Base-by-base conservation (phyloP, 306 rosid genomes). In the Castanea mollissima region DNA sequence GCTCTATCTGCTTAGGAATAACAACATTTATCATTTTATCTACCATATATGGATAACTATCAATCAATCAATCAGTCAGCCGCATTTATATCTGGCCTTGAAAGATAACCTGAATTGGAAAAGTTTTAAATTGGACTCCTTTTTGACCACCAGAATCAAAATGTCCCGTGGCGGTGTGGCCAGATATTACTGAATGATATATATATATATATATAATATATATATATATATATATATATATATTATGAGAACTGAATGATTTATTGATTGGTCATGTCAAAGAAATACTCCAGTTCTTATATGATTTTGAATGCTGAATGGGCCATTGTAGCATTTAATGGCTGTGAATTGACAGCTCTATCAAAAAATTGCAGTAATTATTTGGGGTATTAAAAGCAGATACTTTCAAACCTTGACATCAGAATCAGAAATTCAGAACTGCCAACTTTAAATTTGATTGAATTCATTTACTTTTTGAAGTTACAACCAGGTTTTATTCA, bases 381-480 rank as follows among this genome's bases (percentile, higher is more conserved):
- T 14, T 64, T 18, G 71, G 35, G 27, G 19, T 11, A 41, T 31
- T 8, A 11, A 4, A 41, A 21, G 4, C 19, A 4, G 34, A 14
- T 15, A 12, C 49, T 16, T 8, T 19, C 52, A 69, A 3, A 10
- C 7, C 5, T 8, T 20, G 19, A 21, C 35, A 5, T 15, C 0
- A 6, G 19, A 20, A 12, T 10, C 19, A n/a, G 2, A 29, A 16
- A 44, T 15, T 71, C 25, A 82, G 34, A 63, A 70, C 20, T 0
- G 74, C 14, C 68, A 83, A 74, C 56, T 81, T 74, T 79, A 31
- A 76, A 77, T 72, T 70, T 75, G 64, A 74, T 70, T 75, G 64
- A 74, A 73, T 85, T 15, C 31, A 83, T 59, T 73, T 76, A 34
- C 44, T 63, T 73, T 73, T 81, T 9, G 69, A 83, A 77, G 78